These are phyloP conservation scores for Candida boleticola DNA, from an alignment of 805 yeast genomes.

Conservation along the genomic window DNA sequence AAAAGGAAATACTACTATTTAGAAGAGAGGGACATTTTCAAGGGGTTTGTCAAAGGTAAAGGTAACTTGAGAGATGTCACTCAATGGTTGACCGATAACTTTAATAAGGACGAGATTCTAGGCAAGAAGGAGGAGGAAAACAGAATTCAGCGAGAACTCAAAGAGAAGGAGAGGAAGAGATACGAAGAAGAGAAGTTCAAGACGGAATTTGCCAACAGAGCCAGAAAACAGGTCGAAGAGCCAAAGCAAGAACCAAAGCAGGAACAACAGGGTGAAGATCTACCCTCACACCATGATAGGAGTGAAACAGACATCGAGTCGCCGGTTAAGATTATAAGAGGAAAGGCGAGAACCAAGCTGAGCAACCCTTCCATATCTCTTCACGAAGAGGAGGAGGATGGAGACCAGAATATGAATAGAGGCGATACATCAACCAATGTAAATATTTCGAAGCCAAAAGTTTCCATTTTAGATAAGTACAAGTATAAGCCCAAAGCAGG, in stretches of 20 bases:
- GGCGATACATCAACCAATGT: conserved; percentile 34
- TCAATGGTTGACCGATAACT: conserved; percentile 37
- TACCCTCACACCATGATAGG: no score
- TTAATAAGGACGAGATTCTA: conserved; percentile 23
- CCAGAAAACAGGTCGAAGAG: conserved; percentile 14
- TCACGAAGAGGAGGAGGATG: conserved; percentile 5
- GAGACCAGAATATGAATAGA: neutral
- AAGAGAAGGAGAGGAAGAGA: conserved; percentile 12
- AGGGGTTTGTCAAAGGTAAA: conserved; percentile 42
- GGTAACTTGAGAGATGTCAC: conserved; percentile 41
- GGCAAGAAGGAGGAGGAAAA: conserved; percentile 15
- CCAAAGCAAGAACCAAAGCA: conserved; percentile 1
- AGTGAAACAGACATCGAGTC: conserved; percentile 27
- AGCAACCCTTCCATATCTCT: conserved; percentile 17
- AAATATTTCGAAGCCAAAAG: conserved; percentile 35
- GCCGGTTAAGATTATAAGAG: conserved; percentile 31
- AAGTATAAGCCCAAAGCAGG: conserved; percentile 25
- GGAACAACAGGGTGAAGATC: neutral
- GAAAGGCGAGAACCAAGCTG: conserved; percentile 28
- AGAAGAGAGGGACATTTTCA: conserved; percentile 39
- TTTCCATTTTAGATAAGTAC: conserved; percentile 44
- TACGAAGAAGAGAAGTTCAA: conserved; percentile 12
- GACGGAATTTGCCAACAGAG: conserved; percentile 11
- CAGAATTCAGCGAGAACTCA: conserved; percentile 9
- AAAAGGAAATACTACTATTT: conserved; percentile 35